phyloP scores from a whole-genome alignment of 371 early-diverging fungal genomes.

The Umbelopsis sp. region DNA sequence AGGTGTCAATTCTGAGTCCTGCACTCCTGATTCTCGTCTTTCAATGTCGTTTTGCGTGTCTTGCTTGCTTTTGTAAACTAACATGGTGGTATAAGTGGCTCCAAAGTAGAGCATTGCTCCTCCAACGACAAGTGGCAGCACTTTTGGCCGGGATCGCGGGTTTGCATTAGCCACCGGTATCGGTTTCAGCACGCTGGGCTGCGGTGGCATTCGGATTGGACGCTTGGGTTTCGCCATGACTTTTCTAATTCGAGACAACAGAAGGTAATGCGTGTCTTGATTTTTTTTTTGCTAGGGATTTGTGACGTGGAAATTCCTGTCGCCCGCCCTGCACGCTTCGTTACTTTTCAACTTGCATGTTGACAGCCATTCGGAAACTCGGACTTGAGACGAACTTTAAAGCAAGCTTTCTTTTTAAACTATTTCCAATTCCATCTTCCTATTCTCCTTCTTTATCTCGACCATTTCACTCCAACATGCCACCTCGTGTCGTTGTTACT shows the following conservation, averaged over 20 bases:
- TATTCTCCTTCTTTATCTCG: neutral
- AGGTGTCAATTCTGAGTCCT: conserved; percentile 31
- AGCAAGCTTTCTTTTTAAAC: neutral
- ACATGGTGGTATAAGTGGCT: conserved; percentile 53
- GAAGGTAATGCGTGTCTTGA: neutral
- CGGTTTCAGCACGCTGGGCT: neutral
- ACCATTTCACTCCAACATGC: conserved; percentile 19
- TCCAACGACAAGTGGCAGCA: conserved; percentile 46
- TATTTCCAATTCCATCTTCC: neutral
- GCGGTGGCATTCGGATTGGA: neutral
- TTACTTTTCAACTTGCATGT: neutral
- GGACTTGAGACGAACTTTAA: neutral
- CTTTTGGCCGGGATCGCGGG: conserved; percentile 26
- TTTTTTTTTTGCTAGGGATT: neutral
- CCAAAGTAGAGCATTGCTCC: conserved; percentile 49
- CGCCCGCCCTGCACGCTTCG: neutral
- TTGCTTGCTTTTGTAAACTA: conserved; percentile 46
- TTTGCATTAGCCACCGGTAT: neutral
- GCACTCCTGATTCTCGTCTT: conserved; percentile 2
- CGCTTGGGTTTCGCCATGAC: conserved; percentile 3
- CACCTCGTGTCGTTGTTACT: conserved; percentile 33
- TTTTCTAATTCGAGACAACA: neutral
- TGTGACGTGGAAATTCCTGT: neutral
- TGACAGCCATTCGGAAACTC: neutral
- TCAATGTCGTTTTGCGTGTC: conserved; percentile 27